phyloP scores from a whole-genome alignment of 805 yeast genomes.

The Kuraishia cidri region DNA sequence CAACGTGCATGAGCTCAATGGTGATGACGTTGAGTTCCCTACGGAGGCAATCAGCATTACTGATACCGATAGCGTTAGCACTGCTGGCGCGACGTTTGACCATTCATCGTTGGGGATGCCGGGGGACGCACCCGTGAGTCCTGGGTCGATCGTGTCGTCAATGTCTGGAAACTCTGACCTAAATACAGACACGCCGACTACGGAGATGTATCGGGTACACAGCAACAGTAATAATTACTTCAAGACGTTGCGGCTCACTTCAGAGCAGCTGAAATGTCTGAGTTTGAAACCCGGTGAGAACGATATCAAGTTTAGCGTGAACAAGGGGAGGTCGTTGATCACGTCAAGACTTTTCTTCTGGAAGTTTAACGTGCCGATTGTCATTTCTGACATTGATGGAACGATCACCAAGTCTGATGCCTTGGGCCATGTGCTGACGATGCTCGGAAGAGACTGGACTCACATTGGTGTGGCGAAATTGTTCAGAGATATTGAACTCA shows the following conservation, averaged over 20 bases:
- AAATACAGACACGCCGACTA: slow-evolving; percentile 3
- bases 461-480: slow-evolving; percentile 91
- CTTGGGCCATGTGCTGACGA: slow-evolving; percentile 86
- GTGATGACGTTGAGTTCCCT: slow-evolving; percentile 2
- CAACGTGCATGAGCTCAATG: slow-evolving; percentile 10
- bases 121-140: background rate
- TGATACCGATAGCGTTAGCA: slow-evolving; percentile 1
- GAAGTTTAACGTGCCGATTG: slow-evolving; percentile 81
- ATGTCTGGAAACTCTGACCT: slow-evolving; percentile 1
- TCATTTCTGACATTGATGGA: slow-evolving; percentile 95
- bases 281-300: slow-evolving; percentile 75
- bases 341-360: slow-evolving; percentile 72
- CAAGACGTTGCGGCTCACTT: slow-evolving; percentile 82
- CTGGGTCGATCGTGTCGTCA: background rate
- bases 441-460: slow-evolving; percentile 97
- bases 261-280: slow-evolving; percentile 75
- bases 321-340: slow-evolving; percentile 73
- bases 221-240: slow-evolving; percentile 33
- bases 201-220: background rate
- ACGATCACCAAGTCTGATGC: slow-evolving; percentile 98
- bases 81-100: background rate
- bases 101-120: slow-evolving; percentile 7
- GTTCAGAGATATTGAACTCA: slow-evolving; percentile 75
- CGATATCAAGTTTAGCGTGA: slow-evolving; percentile 68
- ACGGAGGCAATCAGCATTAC: background rate